phyloP scores from a whole-genome alignment of 306 rosid species.

The Prunus armeniaca region DNA sequence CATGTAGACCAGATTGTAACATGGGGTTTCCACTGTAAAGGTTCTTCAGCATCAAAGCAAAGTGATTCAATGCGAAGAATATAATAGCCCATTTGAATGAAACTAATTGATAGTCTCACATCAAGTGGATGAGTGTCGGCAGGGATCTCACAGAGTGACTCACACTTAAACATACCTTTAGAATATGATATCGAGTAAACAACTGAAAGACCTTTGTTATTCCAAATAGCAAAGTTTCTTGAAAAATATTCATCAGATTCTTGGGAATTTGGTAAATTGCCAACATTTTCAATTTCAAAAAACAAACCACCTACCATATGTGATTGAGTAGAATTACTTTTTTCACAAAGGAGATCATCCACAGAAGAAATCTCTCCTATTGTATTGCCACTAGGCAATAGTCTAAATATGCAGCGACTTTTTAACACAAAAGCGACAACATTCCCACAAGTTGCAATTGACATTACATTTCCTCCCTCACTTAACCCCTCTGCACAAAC shows the following conservation, averaged over 20 bases:
- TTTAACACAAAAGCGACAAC: slow-evolving; percentile 53
- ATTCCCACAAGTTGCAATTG: slow-evolving; percentile 42
- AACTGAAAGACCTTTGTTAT: slow-evolving; percentile 59
- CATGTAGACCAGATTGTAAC: slow-evolving; percentile 53
- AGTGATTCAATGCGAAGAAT: slow-evolving; percentile 63
- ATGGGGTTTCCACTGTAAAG: slow-evolving; percentile 67
- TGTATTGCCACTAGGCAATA: slow-evolving; percentile 41
- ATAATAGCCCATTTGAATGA: slow-evolving; percentile 42
- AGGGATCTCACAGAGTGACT: slow-evolving; percentile 67
- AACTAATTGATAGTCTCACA: slow-evolving; percentile 42
- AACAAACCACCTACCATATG: slow-evolving; percentile 61
- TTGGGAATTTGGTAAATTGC: slow-evolving; percentile 18
- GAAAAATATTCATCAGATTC: slow-evolving; percentile 31
- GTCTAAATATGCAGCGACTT: slow-evolving; percentile 58
- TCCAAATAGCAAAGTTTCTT: slow-evolving; percentile 61
- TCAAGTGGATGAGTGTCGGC: slow-evolving; percentile 43
- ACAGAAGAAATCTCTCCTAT: slow-evolving; percentile 63
- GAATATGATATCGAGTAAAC: slow-evolving; percentile 47
- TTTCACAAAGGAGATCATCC: slow-evolving; percentile 30
- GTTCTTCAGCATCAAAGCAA: slow-evolving; percentile 61
- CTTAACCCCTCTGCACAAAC: slow-evolving; percentile 45
- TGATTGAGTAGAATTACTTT: slow-evolving; percentile 37
- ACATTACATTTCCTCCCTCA: slow-evolving; percentile 48
- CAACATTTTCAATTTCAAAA: slow-evolving; percentile 44
- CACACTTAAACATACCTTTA: slow-evolving; percentile 52